Evolutionary conservation across 2,329 filamentous ascomycete genomes (phyloP).

Genomic region (Chaetomiaceae sp.): DNA sequence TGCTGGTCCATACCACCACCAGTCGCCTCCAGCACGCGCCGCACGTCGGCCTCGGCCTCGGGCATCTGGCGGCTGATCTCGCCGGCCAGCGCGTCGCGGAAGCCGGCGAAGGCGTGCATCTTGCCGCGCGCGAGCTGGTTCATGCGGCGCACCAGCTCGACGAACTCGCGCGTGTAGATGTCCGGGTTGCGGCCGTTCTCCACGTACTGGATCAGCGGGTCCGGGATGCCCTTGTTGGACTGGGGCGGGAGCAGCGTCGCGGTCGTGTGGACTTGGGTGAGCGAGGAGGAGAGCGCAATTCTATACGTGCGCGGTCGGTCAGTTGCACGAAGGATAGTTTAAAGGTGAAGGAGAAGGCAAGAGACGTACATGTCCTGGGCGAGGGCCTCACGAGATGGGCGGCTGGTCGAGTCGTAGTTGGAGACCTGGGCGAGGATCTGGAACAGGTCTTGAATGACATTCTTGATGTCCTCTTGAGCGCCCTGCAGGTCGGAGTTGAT

Average conservation of each 20-base stretch:
- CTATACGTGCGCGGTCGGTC: slow-evolving; percentile 6
- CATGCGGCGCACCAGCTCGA: slow-evolving; percentile 58
- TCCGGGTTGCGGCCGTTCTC: slow-evolving; percentile 67
- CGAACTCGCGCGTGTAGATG: slow-evolving; percentile 68
- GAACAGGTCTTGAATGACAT: slow-evolving; percentile 58
- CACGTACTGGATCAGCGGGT: slow-evolving; percentile 61
- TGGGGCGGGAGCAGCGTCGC: slow-evolving; percentile 33
- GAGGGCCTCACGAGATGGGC: slow-evolving; percentile 51
- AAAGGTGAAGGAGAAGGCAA: slow-evolving; percentile 26
- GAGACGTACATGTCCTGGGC: slow-evolving; percentile 41
- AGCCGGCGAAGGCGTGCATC: slow-evolving; percentile 52
- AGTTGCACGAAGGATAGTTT: slow-evolving; percentile 24
- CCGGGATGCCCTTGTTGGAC: slow-evolving; percentile 43
- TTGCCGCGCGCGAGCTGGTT: slow-evolving; percentile 65
- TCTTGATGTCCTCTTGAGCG: slow-evolving; percentile 47
- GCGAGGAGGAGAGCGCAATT: slow-evolving; percentile 25
- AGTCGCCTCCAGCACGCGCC: slow-evolving; percentile 43
- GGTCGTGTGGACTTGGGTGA: slow-evolving; percentile 20
- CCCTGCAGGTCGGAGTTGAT: slow-evolving; percentile 23
- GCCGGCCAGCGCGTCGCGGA: slow-evolving; percentile 56
- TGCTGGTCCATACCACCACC: slow-evolving; percentile 20
- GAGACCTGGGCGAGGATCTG: slow-evolving; percentile 57
- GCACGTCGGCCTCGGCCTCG: slow-evolving; percentile 50
- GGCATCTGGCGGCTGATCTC: slow-evolving; percentile 50
- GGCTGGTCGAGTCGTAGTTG: slow-evolving; percentile 50